Conservation (phyloP, 2,329 filamentous ascomycete genomes). For the Phyllosticta citrichinensis region DNA sequence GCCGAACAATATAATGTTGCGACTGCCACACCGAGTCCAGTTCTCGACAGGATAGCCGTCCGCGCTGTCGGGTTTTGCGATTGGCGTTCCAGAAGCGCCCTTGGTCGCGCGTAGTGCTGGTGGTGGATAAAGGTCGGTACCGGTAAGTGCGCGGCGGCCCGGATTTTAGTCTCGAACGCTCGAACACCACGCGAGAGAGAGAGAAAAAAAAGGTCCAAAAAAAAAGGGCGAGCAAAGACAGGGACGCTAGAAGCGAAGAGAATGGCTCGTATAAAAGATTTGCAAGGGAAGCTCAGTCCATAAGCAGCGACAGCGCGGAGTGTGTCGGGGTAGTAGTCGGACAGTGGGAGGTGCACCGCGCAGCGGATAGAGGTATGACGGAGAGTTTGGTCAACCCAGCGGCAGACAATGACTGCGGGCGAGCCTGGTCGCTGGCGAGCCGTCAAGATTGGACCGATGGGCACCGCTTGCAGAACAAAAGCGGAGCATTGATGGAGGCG, state of each 20-base stretch:
- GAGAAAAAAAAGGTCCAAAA: neutral
- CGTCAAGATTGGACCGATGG: neutral
- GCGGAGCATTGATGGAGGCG: constrained; percentile 7
- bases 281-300: neutral
- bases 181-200: neutral
- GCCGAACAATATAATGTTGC: neutral
- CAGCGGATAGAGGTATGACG: neutral
- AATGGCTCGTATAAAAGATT: constrained; percentile 9
- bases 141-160: constrained; percentile 2
- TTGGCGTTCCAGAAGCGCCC: neutral
- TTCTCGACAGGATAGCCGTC: neutral
- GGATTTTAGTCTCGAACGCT: neutral
- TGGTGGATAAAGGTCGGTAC: constrained; percentile 5
- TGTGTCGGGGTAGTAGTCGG: neutral
- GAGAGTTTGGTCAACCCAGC: neutral
- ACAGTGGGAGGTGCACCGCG: neutral
- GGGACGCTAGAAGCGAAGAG: constrained; percentile 28
- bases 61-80: neutral
- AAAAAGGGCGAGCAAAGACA: constrained; percentile 30
- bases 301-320: neutral
- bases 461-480: neutral
- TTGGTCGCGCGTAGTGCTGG: neutral
- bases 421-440: neutral
- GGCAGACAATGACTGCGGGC: neutral
- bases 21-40: neutral